Percentiles rank a stretch among this genome's conserved stretches.
Evolutionary conservation across 1,284 basidiomycete species (phyloP).

Genomic region (Lentinula novae-zelandiae): DNA sequence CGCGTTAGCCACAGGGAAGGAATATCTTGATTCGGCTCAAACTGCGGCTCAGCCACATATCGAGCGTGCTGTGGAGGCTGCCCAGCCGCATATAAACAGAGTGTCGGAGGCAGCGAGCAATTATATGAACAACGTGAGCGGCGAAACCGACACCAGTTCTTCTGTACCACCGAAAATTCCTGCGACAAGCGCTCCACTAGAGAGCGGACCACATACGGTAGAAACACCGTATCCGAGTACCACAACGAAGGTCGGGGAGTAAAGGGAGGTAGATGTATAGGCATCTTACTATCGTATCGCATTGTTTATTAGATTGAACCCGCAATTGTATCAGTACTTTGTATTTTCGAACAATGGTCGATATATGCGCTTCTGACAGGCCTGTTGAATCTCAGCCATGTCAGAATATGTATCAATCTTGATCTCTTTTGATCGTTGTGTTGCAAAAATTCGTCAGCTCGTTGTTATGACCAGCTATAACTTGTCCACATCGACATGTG

Average conservation of each 20-base stretch:
- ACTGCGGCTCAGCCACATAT: slow-evolving; percentile 32
- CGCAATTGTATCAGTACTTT: no score
- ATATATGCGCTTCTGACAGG: no score
- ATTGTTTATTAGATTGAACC: no score
- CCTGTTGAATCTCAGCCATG: no score
- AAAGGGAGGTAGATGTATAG: no score
- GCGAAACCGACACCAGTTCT: slow-evolving; percentile 16
- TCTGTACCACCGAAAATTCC: slow-evolving; percentile 25
- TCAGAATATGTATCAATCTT: no score
- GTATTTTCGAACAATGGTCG: no score
- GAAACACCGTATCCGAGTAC: slow-evolving; percentile 31
- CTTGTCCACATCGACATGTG: no score
- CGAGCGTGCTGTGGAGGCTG: slow-evolving; percentile 21
- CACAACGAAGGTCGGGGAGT: slow-evolving; percentile 21
- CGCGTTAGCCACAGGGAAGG: slow-evolving; percentile 36
- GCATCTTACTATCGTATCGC: no score
- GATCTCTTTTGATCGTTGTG: no score
- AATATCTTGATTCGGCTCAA: slow-evolving; percentile 37
- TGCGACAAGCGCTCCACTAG: slow-evolving; percentile 36
- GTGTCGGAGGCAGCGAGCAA: slow-evolving; percentile 11
- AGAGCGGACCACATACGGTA: slow-evolving; percentile 37
- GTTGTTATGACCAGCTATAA: no score
- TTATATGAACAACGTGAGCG: slow-evolving; percentile 22
- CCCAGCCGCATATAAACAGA: slow-evolving; percentile 32
- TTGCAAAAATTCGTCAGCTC: no score